Percentiles rank a stretch among this genome's conserved stretches.
phyloP scores from a whole-genome alignment of 1,139 yeast genomes.

The Protomyces macrosporus region DNA sequence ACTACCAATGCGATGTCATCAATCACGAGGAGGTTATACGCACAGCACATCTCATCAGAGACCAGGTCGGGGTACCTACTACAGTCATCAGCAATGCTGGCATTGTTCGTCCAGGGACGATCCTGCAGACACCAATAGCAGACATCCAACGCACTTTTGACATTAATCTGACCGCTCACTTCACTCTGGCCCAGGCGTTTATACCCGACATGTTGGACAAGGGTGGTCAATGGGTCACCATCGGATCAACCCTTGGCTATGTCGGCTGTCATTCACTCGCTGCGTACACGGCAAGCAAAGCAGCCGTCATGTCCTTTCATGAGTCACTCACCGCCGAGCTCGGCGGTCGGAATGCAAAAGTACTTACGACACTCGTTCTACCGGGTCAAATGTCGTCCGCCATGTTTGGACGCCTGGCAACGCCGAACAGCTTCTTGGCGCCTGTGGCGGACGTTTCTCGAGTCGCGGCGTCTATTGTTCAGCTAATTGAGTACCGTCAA shows the following conservation, averaged over 20 bases:
- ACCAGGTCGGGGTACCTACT: slow-evolving; percentile 53
- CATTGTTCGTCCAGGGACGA: slow-evolving; percentile 52
- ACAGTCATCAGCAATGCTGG: slow-evolving; percentile 82
- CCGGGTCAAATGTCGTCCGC: slow-evolving; percentile 79
- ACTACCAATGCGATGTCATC: slow-evolving; percentile 66
- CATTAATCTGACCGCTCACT: slow-evolving; percentile 64
- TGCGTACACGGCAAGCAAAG: slow-evolving; percentile 85
- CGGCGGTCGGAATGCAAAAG: slow-evolving; percentile 54
- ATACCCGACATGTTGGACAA: slow-evolving; percentile 64
- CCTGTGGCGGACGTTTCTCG: slow-evolving; percentile 68
- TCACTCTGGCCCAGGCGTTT: slow-evolving; percentile 63
- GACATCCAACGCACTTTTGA: slow-evolving; percentile 44
- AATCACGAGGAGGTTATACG: slow-evolving; percentile 44
- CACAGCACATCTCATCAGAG: slow-evolving; percentile 35
- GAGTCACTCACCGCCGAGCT: slow-evolving; percentile 72
- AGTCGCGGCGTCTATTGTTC: slow-evolving; percentile 58
- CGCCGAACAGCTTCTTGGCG: slow-evolving; percentile 71
- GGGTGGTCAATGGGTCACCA: slow-evolving; percentile 72
- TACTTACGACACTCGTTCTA: slow-evolving; percentile 68
- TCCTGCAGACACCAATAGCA: slow-evolving; percentile 49
- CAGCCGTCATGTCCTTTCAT: slow-evolving; percentile 78
- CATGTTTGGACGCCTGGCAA: slow-evolving; percentile 63
- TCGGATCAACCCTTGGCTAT: slow-evolving; percentile 79
- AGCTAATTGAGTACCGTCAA: slow-evolving; percentile 55
- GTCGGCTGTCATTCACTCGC: slow-evolving; percentile 32